Conservation (phyloP, 2,329 filamentous ascomycete species). For the Coniella vitis region DNA sequence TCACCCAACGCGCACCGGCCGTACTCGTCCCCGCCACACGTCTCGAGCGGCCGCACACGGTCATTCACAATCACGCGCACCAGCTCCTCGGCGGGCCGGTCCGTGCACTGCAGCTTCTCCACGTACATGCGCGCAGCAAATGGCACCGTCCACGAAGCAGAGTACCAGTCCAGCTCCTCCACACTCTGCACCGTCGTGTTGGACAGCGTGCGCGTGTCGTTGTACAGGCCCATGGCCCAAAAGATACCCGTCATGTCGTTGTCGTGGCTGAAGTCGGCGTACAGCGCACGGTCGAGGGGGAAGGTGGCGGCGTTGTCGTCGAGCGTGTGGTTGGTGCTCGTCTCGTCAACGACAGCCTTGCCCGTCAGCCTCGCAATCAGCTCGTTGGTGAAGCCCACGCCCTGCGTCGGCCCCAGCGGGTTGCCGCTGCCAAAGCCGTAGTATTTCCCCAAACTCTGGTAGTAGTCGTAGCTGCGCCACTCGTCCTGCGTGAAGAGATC, state of each 20-base stretch:
- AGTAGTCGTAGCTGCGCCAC: conserved; percentile 77
- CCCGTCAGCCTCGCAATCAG: conserved; percentile 73
- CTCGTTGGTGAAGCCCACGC: conserved; percentile 83
- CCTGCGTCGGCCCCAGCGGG: conserved; percentile 73
- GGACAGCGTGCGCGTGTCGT: conserved; percentile 50
- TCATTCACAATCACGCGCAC: conserved; percentile 82
- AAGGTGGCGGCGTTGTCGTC: conserved; percentile 64
- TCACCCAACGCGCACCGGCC: conserved; percentile 63
- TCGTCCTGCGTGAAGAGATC: conserved; percentile 64
- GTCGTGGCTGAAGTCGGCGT: conserved; percentile 89
- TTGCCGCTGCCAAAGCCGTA: conserved; percentile 76
- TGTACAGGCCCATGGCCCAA: conserved; percentile 72
- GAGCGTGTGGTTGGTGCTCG: conserved; percentile 71
- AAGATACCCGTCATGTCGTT: conserved; percentile 77
- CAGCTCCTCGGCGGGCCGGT: conserved; percentile 48
- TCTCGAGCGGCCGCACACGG: conserved; percentile 64
- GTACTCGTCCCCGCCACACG: conserved; percentile 61
- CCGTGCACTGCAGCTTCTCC: conserved; percentile 70
- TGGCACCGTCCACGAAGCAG: conserved; percentile 71
- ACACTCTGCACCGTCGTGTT: conserved; percentile 33
- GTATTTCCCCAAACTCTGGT: conserved; percentile 73
- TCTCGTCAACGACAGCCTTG: conserved; percentile 62
- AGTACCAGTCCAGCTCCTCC: conserved; percentile 55
- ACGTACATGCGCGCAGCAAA: conserved; percentile 78
- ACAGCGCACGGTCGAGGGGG: conserved; percentile 61